These are phyloP conservation scores for Tephrocybe sp. DNA, from an alignment of 768 basidiomycete genomes.

Conservation along the genomic window DNA sequence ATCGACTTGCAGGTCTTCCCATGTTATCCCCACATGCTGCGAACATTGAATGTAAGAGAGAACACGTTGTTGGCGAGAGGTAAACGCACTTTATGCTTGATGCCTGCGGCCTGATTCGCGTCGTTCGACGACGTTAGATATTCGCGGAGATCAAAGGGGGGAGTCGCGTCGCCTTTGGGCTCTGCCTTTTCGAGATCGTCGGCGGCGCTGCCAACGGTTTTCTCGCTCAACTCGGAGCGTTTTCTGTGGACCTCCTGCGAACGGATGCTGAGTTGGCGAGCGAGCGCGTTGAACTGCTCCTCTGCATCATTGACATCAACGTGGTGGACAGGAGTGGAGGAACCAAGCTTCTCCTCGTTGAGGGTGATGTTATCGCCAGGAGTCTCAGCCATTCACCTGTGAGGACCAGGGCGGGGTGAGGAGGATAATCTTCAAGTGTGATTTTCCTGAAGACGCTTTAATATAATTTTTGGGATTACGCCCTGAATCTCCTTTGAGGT, in stretches of 20 bases:
- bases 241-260: conserved; percentile 22
- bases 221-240: conserved; percentile 23
- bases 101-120: conserved; percentile 62
- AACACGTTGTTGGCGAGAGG: not conserved
- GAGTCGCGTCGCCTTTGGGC: conserved; percentile 24
- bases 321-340: conserved; percentile 24
- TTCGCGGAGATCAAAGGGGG: conserved; percentile 63
- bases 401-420: not conserved
- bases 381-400: conserved; percentile 26
- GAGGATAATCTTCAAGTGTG: not conserved
- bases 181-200: conserved; percentile 44
- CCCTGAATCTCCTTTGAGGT: conserved; percentile 5
- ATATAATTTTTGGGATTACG: not conserved
- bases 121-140: conserved; percentile 70
- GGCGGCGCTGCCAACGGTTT: conserved; percentile 37
- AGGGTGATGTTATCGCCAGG: conserved; percentile 30
- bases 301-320: conserved; percentile 54
- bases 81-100: conserved; percentile 55
- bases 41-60: not conserved
- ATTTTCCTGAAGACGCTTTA: conserved; percentile 8
- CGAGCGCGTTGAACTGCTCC: conserved; percentile 55
- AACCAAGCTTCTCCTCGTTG: conserved; percentile 26
- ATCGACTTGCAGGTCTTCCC: conserved; percentile 68
- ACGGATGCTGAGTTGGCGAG: conserved; percentile 38
- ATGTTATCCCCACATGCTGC: conserved; percentile 70